phyloP scores from a whole-genome alignment of 148 eudicot species.

The Vaccinium darrowii region DNA sequence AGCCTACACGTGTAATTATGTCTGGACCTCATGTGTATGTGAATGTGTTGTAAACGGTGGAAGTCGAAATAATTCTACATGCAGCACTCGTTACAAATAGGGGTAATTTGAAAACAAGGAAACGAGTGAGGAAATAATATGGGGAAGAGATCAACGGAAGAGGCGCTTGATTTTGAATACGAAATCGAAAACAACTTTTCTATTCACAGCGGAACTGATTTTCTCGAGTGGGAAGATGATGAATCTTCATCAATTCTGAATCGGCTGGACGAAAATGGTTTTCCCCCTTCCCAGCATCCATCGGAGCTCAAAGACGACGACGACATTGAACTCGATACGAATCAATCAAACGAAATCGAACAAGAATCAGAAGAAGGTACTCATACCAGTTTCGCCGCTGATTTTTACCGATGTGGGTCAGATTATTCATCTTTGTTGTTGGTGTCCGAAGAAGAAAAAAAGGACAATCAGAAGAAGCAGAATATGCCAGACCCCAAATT shows the following conservation, averaged over 20 bases:
- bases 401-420: constrained; percentile 47
- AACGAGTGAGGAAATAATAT: neutral
- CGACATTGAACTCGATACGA: neutral
- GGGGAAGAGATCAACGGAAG: neutral
- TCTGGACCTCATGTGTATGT: too few relatives aligned
- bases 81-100: too few relatives aligned
- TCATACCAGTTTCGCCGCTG: constrained; percentile 33
- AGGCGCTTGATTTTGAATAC: neutral
- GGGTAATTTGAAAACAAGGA: neutral
- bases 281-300: neutral
- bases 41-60: too few relatives aligned
- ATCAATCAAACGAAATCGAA: constrained; percentile 1
- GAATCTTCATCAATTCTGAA: neutral
- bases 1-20: too few relatives aligned
- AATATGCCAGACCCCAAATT: neutral
- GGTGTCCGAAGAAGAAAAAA: neutral
- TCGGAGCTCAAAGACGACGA: neutral
- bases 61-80: too few relatives aligned
- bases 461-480: neutral
- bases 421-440: constrained; percentile 38
- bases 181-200: neutral
- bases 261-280: constrained; percentile 6
- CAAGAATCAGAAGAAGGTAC: constrained; percentile 1
- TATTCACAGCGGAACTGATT: neutral
- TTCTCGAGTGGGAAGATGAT: neutral